phyloP scores from a whole-genome alignment of 805 yeast genomes.

The Jamesozyma rosinii region DNA sequence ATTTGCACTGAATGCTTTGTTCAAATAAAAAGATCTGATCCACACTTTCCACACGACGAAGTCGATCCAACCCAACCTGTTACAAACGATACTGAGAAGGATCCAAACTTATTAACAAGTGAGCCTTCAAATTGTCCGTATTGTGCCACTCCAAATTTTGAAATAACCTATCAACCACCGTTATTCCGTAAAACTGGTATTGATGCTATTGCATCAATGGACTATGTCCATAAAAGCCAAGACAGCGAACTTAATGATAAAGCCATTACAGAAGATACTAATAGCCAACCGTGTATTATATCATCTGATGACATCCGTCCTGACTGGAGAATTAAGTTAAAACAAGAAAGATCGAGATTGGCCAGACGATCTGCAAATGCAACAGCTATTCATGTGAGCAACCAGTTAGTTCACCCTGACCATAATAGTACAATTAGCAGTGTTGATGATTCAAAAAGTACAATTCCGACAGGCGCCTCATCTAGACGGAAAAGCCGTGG shows the following conservation, averaged over 20 bases:
- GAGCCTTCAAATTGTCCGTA: slow-evolving; percentile 91
- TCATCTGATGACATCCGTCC: slow-evolving; percentile 82
- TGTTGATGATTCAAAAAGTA: slow-evolving; percentile 7
- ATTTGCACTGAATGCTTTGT: slow-evolving; percentile 96
- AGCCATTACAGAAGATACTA: neutral
- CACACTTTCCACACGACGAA: slow-evolving; percentile 78
- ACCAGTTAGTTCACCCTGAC: slow-evolving; percentile 43
- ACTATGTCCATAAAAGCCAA: slow-evolving; percentile 16
- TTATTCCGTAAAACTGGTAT: slow-evolving; percentile 44
- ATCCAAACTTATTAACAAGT: slow-evolving; percentile 61
- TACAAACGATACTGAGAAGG: slow-evolving; percentile 26
- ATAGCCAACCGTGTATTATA: slow-evolving; percentile 31
- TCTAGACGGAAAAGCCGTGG: neutral
- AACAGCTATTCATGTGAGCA: slow-evolving; percentile 84
- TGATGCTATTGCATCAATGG: slow-evolving; percentile 44
- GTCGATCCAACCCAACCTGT: slow-evolving; percentile 22
- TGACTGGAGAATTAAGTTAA: slow-evolving; percentile 77
- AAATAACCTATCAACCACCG: slow-evolving; percentile 71
- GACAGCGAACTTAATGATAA: neutral
- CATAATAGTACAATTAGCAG: slow-evolving; percentile 5
- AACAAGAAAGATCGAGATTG: slow-evolving; percentile 61
- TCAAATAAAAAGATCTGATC: slow-evolving; percentile 61
- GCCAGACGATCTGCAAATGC: slow-evolving; percentile 91
- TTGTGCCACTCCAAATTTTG: slow-evolving; percentile 81
- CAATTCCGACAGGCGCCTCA: neutral